These are phyloP conservation scores for Alternaria solani DNA, from an alignment of 2,329 filamentous ascomycete species.

Conservation along the genomic window DNA sequence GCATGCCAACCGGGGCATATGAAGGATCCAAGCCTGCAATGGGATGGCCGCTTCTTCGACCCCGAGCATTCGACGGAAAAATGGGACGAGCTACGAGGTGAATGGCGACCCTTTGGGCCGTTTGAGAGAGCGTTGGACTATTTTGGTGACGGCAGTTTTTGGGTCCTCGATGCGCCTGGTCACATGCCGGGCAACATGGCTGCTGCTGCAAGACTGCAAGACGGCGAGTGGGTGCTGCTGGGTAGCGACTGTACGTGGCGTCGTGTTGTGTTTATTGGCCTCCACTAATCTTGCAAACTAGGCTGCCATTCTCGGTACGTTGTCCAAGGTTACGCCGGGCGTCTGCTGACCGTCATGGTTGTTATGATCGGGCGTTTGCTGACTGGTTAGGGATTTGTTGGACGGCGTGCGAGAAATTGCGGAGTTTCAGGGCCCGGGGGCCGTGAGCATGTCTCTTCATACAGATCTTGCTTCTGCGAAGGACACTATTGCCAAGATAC, in stretches of 20 bases:
- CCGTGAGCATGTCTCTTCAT: constrained; percentile 38
- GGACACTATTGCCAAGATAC: constrained; percentile 38
- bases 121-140: constrained; percentile 49
- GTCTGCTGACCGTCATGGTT: not conserved
- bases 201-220: constrained; percentile 35
- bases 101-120: constrained; percentile 45
- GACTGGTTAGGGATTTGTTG: constrained; percentile 34
- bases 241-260: constrained; percentile 39
- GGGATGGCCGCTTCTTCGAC: constrained; percentile 48
- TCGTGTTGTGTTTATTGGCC: not conserved
- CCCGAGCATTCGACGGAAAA: constrained; percentile 38
- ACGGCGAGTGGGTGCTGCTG: constrained; percentile 44
- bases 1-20: constrained; percentile 44
- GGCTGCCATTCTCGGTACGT: constrained; percentile 43
- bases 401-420: constrained; percentile 40
- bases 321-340: not conserved
- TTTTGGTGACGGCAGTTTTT: constrained; percentile 52
- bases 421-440: constrained; percentile 33
- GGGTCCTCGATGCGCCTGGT: constrained; percentile 50
- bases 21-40: constrained; percentile 34
- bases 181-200: constrained; percentile 53
- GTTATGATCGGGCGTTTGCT: constrained; percentile 1
- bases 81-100: constrained; percentile 37
- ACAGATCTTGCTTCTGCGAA: constrained; percentile 35
- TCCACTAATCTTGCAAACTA: not conserved